Evolutionary conservation across 2,329 filamentous ascomycete genomes (phyloP), one percentile per base, ranked within the genome.

Genomic region (Fusarium sp.): DNA sequence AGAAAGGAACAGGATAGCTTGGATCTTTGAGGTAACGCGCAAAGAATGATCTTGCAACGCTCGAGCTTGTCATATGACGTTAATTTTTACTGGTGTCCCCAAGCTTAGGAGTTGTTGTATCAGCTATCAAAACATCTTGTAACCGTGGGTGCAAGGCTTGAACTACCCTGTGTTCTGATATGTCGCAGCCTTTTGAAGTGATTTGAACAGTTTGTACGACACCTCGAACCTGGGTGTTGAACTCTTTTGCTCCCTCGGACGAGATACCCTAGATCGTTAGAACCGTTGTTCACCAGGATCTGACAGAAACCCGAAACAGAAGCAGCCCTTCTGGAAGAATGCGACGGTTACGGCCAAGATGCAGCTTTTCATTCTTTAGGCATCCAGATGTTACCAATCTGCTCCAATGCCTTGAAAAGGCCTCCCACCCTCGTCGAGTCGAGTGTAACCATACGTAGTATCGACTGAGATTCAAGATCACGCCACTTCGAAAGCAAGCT

Each of bases 401-500:
- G 24, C 7, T 39, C 35, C 51, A 54, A 39, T 54, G 26, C 36
- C 20, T n/a, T 22, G 51, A 39, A 36, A 58, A 49, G 31, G 11
- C 20, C 41, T 28, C 55, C 41, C 55, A 42, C 52, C 41, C 41
- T 36, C 10, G 24, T n/a, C 44, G 20, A 28, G 33, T 48, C 33
- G 20, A 49, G 33, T 58, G 24, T 26, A 49, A 49, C 55, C 41
- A 49, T 48, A 38, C 41, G 15, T 36, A 38, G n/a, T 36, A n/a
- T 56, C 17, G 44, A 38, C 48, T 36, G 24, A 49, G 52, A 31
- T 39, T 24, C 31, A 47, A 41, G 24, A 45, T 68, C 28, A 51
- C 44, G 7, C 63, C 63, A 69, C 57, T 24, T 39, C 24, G 42
- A n/a, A 63, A 49, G 38, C 60, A 67, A 58, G 44, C 35, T 57